Evolutionary conservation across 257 asterid genomes (phyloP).

Genomic region (Jacaranda mimosifolia): DNA sequence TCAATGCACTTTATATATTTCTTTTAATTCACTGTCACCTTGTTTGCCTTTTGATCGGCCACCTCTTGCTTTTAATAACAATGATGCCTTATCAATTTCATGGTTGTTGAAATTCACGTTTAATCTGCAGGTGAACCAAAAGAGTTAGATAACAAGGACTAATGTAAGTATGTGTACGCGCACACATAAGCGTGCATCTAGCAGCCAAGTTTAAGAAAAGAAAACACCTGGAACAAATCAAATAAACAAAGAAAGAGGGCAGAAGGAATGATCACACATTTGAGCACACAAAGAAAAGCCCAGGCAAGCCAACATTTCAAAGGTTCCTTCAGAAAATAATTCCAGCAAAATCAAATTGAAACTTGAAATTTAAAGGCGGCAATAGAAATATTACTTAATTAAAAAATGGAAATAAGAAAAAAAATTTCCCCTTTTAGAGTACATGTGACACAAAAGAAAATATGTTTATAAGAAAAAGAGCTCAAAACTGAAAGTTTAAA

Average conservation of each 20-base stretch:
- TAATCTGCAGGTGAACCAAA: constrained; percentile 67
- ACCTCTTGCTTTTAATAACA: constrained; percentile 1
- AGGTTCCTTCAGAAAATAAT: not conserved
- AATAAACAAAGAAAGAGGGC: not conserved
- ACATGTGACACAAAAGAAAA: too few relatives aligned
- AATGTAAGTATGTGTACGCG: too few relatives aligned
- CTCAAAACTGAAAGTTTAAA: not conserved
- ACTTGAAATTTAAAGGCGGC: not conserved
- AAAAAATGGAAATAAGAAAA: too few relatives aligned
- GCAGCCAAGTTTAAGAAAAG: not conserved
- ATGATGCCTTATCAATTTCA: constrained; percentile 92
- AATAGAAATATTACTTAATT: too few relatives aligned
- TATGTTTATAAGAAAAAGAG: not conserved
- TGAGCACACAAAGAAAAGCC: not conserved
- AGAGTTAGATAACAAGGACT: not conserved
- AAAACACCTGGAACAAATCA: not conserved
- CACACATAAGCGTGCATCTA: not conserved
- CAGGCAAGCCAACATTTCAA: not conserved
- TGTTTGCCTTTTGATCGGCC: not conserved
- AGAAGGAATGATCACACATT: not conserved
- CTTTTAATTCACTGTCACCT: too few relatives aligned
- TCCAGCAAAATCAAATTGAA: not conserved
- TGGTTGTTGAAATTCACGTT: constrained; percentile 80
- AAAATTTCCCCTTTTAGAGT: too few relatives aligned
- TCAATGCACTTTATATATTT: too few relatives aligned